phyloP scores from a whole-genome alignment of 2,329 filamentous ascomycete genomes.

The Cladobotryum mycophilum region DNA sequence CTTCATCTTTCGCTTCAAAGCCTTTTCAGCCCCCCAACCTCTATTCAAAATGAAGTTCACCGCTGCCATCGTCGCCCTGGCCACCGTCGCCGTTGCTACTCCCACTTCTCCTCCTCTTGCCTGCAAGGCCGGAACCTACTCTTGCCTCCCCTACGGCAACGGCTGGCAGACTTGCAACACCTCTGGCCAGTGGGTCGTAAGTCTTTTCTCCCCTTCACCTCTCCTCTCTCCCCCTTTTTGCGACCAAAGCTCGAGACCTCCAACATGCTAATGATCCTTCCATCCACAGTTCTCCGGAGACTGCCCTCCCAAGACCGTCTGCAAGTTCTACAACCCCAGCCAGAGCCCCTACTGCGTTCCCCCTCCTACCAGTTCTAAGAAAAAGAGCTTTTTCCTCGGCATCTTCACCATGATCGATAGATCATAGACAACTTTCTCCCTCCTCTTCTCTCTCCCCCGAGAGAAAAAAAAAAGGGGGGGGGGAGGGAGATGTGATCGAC shows the following conservation, averaged over 20 bases:
- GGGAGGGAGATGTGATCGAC: too few species aligned
- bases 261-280: background rate
- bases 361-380: constrained; percentile 19
- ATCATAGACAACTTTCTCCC: too few species aligned
- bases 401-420: too few species aligned
- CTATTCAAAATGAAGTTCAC: constrained; percentile 26
- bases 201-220: constrained; percentile 12
- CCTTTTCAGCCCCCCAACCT: background rate
- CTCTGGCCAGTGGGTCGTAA: constrained; percentile 26
- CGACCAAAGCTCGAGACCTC: background rate
- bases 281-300: constrained; percentile 23
- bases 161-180: constrained; percentile 31
- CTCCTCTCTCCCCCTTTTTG: background rate
- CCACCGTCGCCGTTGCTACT: constrained; percentile 13
- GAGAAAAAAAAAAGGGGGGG: too few species aligned
- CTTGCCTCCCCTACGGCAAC: constrained; percentile 20
- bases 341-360: constrained; percentile 34
- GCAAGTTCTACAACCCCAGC: constrained; percentile 30
- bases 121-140: constrained; percentile 31
- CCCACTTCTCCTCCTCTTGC: constrained; percentile 6
- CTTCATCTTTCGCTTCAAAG: background rate
- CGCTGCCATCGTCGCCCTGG: constrained; percentile 19
- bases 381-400: background rate
- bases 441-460: too few species aligned
- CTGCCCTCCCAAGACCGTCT: constrained; percentile 31